phyloP scores from a whole-genome alignment of 164 flowering plant genomes.

The Umbellularia californica region DNA sequence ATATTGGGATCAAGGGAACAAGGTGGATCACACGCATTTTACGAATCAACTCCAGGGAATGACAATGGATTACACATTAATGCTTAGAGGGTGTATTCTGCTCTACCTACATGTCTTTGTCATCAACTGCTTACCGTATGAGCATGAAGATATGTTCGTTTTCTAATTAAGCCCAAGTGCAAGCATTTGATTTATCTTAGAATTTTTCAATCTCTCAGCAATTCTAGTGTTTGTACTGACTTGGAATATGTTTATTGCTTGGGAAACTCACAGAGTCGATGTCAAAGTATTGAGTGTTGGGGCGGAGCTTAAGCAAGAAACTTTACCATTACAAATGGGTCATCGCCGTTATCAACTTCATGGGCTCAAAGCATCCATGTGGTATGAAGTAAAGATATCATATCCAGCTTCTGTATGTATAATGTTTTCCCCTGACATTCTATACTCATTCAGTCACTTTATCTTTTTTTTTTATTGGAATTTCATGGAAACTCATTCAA shows the following conservation, averaged over 20 bases:
- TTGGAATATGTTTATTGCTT: neutral
- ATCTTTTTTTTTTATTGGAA: slow-evolving; percentile 8
- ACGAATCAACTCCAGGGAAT: neutral
- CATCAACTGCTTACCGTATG: neutral
- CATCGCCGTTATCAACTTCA: slow-evolving; percentile 52
- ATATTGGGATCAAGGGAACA: neutral
- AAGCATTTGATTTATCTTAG: neutral
- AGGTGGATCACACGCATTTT: neutral
- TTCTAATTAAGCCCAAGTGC: neutral
- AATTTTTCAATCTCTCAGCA: neutral
- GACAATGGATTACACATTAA: neutral
- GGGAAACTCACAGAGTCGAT: slow-evolving; percentile 27
- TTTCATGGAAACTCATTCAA: slow-evolving; percentile 9
- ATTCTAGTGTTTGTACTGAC: neutral
- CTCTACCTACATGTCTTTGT: slow-evolving; percentile 1
- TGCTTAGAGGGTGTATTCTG: neutral
- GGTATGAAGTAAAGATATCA: slow-evolving; percentile 99
- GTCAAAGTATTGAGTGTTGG: slow-evolving; percentile 56
- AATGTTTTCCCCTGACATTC: neutral
- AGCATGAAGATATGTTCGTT: neutral
- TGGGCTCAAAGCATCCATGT: slow-evolving; percentile 60
- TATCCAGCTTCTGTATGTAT: slow-evolving; percentile 98
- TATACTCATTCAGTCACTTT: neutral
- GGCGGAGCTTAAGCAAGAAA: slow-evolving; percentile 59
- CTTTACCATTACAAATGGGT: slow-evolving; percentile 61